phyloP scores from a whole-genome alignment of 2,329 filamentous ascomycete species.

The Didymella pomorum region DNA sequence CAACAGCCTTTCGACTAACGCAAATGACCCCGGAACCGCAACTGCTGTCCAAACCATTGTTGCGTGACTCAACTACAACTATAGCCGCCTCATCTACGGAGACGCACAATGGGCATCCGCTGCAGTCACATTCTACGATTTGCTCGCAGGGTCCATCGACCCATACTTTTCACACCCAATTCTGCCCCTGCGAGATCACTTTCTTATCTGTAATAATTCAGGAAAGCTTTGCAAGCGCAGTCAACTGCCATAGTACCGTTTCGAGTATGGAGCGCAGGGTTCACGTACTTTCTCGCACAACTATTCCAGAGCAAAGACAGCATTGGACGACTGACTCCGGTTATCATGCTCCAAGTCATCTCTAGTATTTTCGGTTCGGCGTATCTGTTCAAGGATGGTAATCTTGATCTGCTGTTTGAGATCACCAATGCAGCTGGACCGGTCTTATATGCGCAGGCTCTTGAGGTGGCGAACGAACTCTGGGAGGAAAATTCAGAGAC shows the following conservation, averaged over 20 bases:
- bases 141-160: slow-evolving; percentile 1
- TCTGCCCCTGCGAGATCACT: neutral
- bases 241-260: slow-evolving; percentile 2
- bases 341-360: slow-evolving; percentile 6
- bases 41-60: neutral
- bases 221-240: slow-evolving; percentile 1
- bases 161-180: neutral
- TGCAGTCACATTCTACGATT: slow-evolving; percentile 1
- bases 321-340: slow-evolving; percentile 1
- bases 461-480: neutral
- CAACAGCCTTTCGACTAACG: neutral
- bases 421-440: slow-evolving; percentile 11
- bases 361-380: slow-evolving; percentile 1
- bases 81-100: neutral
- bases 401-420: slow-evolving; percentile 6
- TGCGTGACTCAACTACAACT: slow-evolving; percentile 1
- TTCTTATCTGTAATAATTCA: neutral
- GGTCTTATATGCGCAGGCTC: slow-evolving; percentile 1
- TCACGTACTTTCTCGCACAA: slow-evolving; percentile 12
- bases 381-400: neutral
- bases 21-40: neutral
- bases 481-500: neutral
- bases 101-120: slow-evolving; percentile 1
- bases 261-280: slow-evolving; percentile 4
- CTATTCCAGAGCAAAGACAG: slow-evolving; percentile 2